Evolutionary conservation across 192 early-diverging fungal species (phyloP).

Genomic region (Obelidium mucronatum): DNA sequence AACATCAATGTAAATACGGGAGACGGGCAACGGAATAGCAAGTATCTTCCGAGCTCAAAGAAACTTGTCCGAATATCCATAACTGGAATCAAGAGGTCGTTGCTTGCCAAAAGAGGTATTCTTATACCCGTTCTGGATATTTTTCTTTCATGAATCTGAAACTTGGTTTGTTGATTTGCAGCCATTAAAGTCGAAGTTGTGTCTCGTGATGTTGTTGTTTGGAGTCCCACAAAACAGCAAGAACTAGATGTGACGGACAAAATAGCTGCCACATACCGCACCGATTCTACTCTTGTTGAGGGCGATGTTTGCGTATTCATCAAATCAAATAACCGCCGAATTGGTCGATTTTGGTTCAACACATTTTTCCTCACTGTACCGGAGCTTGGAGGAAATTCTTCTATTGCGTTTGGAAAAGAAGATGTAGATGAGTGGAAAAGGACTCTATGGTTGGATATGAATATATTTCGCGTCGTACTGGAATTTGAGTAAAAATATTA

Average conservation of each 20-base stretch:
- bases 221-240: neutral
- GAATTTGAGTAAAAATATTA: neutral
- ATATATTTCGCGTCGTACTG: neutral
- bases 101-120: too few relatives aligned
- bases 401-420: neutral
- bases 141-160: too few relatives aligned
- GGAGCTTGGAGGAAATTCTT: too few relatives aligned
- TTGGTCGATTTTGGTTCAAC: constrained; percentile 3
- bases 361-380: neutral
- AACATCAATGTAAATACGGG: too few relatives aligned
- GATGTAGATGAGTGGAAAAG: constrained; percentile 3
- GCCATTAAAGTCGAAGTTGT: neutral
- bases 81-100: too few relatives aligned
- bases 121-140: too few relatives aligned
- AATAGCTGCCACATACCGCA: neutral
- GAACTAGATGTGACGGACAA: neutral
- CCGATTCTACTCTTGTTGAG: neutral
- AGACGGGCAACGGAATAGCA: too few relatives aligned
- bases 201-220: neutral
- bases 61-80: too few relatives aligned
- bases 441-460: neutral
- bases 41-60: too few relatives aligned
- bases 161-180: too few relatives aligned
- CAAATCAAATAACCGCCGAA: neutral
- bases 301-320: neutral